Conservation (phyloP, 495 filamentous ascomycete genomes). For the Astrothelium subdiscretum region DNA sequence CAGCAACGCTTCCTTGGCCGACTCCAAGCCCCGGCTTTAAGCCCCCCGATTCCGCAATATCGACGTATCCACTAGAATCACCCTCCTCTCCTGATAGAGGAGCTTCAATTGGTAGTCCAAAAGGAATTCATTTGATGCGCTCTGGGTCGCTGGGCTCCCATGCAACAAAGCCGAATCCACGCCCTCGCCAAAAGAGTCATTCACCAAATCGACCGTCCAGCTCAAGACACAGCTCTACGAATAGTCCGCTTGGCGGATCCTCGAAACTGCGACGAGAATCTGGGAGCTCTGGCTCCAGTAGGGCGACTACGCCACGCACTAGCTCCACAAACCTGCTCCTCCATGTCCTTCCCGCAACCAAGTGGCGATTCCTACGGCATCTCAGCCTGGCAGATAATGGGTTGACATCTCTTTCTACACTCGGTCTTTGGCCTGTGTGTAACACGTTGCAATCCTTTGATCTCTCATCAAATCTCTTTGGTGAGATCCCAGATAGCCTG, state of each 20-base stretch:
- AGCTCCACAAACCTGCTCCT: conserved; percentile 64
- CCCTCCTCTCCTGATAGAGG: conserved; percentile 42
- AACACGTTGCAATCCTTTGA: conserved; percentile 83
- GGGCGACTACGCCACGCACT: conserved; percentile 57
- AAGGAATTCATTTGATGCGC: conserved; percentile 38
- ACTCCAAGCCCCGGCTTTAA: conserved; percentile 48
- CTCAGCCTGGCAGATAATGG: conserved; percentile 86
- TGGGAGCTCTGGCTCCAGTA: conserved; percentile 82
- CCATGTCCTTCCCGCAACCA: conserved; percentile 61
- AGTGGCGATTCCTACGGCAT: conserved; percentile 91
- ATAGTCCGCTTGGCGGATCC: conserved; percentile 39
- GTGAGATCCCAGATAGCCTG: conserved; percentile 80
- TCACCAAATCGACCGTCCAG: conserved; percentile 68
- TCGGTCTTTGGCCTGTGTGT: conserved; percentile 67
- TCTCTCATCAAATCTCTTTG: conserved; percentile 80
- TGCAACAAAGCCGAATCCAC: conserved; percentile 25
- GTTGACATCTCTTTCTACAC: conserved; percentile 61
- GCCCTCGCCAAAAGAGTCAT: conserved; percentile 53
- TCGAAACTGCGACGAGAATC: conserved; percentile 76
- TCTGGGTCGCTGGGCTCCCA: conserved; percentile 37
- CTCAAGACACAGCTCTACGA: conserved; percentile 54
- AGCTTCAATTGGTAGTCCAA: conserved; percentile 21
- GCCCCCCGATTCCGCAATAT: conserved; percentile 44
- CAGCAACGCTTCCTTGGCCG: conserved; percentile 57
- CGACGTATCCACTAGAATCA: conserved; percentile 52